Percentiles rank a stretch among this genome's conserved stretches.
phyloP scores from a whole-genome alignment of 441 rosid genomes.

The Gossypium armourianum region DNA sequence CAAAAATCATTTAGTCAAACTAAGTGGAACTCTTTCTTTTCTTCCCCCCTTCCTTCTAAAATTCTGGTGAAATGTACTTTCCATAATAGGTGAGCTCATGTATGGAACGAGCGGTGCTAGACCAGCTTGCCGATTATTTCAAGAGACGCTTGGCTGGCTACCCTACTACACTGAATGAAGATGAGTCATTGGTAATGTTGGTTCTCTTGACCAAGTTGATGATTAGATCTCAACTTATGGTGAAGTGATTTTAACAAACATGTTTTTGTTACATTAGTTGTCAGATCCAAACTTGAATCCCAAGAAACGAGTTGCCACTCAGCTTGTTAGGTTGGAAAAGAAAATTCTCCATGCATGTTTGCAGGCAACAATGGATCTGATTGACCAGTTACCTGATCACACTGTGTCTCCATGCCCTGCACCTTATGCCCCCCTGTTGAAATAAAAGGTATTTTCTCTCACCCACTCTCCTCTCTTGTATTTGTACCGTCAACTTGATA shows the following conservation, averaged over 20 bases:
- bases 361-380: constrained; percentile 44
- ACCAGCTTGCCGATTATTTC: constrained; percentile 77
- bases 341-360: constrained; percentile 71
- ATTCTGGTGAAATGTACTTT: constrained; percentile 18
- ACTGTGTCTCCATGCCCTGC: constrained; percentile 77
- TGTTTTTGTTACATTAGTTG: constrained; percentile 36
- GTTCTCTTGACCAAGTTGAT: constrained; percentile 10
- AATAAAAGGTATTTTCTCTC: constrained; percentile 35
- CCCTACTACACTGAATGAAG: constrained; percentile 65
- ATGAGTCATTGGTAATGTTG: constrained; percentile 52
- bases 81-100: constrained; percentile 68
- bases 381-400: constrained; percentile 61
- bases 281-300: constrained; percentile 57
- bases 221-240: not conserved
- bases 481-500: not conserved
- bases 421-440: constrained; percentile 59
- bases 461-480: not conserved
- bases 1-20: constrained; percentile 1
- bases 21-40: constrained; percentile 3
- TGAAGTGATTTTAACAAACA: constrained; percentile 13
- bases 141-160: constrained; percentile 57
- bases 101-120: constrained; percentile 79
- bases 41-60: not conserved
- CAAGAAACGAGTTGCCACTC: constrained; percentile 75
- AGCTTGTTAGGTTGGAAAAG: constrained; percentile 80